Evolutionary conservation across 305 asterid species (phyloP), one percentile per base, ranked within the genome.

Genomic region (Fraxinus greggii): DNA sequence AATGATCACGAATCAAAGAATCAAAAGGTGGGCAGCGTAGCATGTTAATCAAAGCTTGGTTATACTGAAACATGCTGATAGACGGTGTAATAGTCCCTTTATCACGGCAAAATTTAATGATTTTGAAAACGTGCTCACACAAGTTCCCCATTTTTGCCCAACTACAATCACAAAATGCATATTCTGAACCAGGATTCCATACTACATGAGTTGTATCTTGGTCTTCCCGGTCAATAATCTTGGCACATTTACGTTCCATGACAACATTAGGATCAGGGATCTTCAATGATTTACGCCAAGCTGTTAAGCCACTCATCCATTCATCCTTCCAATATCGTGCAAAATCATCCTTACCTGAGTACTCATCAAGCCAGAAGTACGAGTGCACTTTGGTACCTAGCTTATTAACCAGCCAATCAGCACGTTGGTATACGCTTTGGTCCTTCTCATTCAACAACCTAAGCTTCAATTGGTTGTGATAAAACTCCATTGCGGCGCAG

Each of bases 281-380:
- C 76, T 59, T 84, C 80, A 86, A 78, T 40, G 98, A 91, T 86
- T 89, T 91, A 48, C 88, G 85, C 98, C 98, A 95, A 77, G 97
- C 94, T 80, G 98, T 92, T 75, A 94, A 91, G 77, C 95, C 96
- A 84, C 92, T 90, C 88, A 85, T 83, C 98, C 99, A 94, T 85
- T 94, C 99, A 78, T 91, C 92, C 85, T 89, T 95, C 91, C 95
- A 78, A 74, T 94, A 95, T 38, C 98, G 95, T 76, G 97, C 90
- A 88, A 92, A 95, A 84, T 90, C 93, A 85, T 90, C 97, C 80
- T 89, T 95, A 45, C 88, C 86, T 0, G 96, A 87, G 86, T 92
- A 95, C 87, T 95, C 99, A 82, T 95, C 98, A 48, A 95, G 94
- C 98, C 99, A 95, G 83, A 95, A 95, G 69, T 90, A 92, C 26